phyloP scores from a whole-genome alignment of 2,329 filamentous ascomycete genomes.

The Venturia carpophila region DNA sequence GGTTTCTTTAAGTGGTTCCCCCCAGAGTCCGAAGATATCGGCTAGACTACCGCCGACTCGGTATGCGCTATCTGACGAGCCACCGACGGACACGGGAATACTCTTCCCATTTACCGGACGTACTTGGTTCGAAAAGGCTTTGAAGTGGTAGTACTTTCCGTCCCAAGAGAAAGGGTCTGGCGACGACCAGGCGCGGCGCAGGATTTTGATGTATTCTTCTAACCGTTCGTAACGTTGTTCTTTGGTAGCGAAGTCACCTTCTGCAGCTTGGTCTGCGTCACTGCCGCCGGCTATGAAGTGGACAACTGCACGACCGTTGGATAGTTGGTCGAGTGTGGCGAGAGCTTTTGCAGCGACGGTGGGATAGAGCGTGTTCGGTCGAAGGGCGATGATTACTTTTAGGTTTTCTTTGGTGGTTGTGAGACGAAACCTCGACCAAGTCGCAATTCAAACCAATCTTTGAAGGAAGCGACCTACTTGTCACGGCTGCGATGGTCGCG shows the following conservation, averaged over 20 bases:
- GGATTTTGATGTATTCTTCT: constrained; percentile 55
- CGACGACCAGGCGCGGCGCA: constrained; percentile 51
- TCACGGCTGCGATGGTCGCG: constrained; percentile 49
- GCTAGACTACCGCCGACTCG: constrained; percentile 50
- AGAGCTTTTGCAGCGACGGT: constrained; percentile 56
- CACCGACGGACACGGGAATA: constrained; percentile 53
- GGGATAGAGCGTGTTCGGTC: constrained; percentile 55
- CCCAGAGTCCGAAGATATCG: constrained; percentile 58
- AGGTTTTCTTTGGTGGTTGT: constrained; percentile 37
- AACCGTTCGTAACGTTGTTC: constrained; percentile 50
- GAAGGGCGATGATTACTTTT: constrained; percentile 54
- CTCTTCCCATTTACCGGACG: constrained; percentile 43
- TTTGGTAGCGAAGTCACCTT: constrained; percentile 53
- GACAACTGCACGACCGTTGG: constrained; percentile 50
- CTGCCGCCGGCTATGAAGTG: constrained; percentile 57
- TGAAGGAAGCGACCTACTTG: constrained; percentile 28
- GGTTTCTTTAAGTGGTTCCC: constrained; percentile 56
- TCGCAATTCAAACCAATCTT: not conserved
- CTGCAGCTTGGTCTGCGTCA: constrained; percentile 51
- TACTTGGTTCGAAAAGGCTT: constrained; percentile 48
- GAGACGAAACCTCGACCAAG: not conserved
- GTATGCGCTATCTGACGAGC: constrained; percentile 52
- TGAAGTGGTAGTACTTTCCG: constrained; percentile 53
- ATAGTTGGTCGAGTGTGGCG: constrained; percentile 54
- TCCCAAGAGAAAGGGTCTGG: constrained; percentile 54